Base-by-base conservation (phyloP, 1,284 basidiomycete genomes). In the Trametes polyzona region DNA sequence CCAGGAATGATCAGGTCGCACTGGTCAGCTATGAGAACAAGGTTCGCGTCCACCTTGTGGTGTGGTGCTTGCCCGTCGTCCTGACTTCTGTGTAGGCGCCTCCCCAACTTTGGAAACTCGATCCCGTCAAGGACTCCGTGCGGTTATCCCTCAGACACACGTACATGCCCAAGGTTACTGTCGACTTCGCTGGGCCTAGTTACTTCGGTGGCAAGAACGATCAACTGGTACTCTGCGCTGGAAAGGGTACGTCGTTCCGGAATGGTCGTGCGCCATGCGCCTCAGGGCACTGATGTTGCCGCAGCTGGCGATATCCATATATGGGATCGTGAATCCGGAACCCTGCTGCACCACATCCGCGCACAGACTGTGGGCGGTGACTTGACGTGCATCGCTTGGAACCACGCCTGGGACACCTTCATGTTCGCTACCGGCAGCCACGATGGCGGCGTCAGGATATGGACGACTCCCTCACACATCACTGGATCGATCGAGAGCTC, bases 351-450 rank as follows among this genome's bases (percentile, higher is more conserved):
- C 58, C 81, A 85, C 62, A 78, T 92, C 57, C 82, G 80, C 19
- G 79, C 83, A 30, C 83, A 85, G 64, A 77, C 74, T 16, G 76
- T 82, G 48, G 80, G 80, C 4, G 87, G 87, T 12, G 87, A 90
- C 64, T 68, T 92, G 52, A 91, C 89, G 11, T 90, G 86, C 63
- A 82, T 92, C 42, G 87, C 87, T 16, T 92, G 90, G 87, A 92
- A 90, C 68, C 82, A 80, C 59, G 79, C 81, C 1, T 79, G 80
- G 6, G 83, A 88, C 36, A 83, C 84, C 0, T 90, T 87, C 76
- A 90, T 90, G 87, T 86, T 92, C 62, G 87, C 89, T 3, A 88
- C 88, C 0, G 89, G 89, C 32, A 84, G 83, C 55, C 88, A 91
- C 65, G 89, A 92, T 61, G 90, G 89, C 41, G 82, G 78, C 1